phyloP scores from a whole-genome alignment of 23 red algal genomes.

The Gracilariopsis chorda region DNA sequence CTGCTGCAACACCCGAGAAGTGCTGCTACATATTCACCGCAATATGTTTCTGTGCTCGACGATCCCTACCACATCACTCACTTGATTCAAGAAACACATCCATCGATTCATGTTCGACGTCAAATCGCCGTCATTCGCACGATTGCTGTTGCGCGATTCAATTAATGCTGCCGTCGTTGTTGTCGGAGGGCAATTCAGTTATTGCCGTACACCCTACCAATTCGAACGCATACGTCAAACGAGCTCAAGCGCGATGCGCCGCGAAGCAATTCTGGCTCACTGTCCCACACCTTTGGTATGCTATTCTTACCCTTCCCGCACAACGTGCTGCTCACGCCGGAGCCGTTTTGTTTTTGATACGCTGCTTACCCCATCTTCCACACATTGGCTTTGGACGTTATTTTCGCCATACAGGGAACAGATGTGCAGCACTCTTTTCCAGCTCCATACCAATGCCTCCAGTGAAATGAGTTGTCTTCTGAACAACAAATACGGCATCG shows the following conservation, averaged over 20 bases:
- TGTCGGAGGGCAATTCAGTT: background rate
- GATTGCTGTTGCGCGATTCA: background rate
- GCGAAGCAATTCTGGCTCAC: background rate
- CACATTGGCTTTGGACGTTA: background rate
- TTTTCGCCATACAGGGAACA: background rate
- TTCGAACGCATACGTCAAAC: background rate
- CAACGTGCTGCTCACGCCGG: background rate
- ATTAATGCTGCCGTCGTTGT: background rate
- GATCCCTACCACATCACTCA: background rate
- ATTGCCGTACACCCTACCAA: background rate
- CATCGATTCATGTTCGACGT: background rate
- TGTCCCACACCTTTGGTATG: background rate
- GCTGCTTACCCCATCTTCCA: background rate
- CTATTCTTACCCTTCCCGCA: background rate
- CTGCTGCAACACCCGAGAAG: background rate
- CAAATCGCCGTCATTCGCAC: background rate
- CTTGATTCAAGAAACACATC: background rate
- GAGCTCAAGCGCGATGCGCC: background rate
- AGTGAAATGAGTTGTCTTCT: background rate
- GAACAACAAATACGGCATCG: background rate
- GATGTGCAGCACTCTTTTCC: background rate
- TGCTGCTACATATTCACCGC: background rate
- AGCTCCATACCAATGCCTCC: background rate
- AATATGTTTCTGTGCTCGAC: background rate
- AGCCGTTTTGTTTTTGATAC: background rate